These are phyloP conservation scores for Candida takata DNA, from an alignment of 805 yeast genomes.

Conservation along the genomic window DNA sequence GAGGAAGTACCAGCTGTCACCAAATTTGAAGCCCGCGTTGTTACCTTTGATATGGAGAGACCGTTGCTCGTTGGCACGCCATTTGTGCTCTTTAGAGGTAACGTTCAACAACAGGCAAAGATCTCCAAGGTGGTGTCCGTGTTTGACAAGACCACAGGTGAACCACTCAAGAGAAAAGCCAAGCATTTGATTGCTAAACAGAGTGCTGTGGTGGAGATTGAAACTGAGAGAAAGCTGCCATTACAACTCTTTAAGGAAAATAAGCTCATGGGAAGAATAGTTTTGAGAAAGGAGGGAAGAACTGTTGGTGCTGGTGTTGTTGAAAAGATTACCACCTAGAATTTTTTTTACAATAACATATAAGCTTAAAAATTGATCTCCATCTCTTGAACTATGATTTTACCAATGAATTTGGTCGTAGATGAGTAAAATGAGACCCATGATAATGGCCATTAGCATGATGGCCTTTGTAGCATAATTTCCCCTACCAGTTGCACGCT, in stretches of 20 bases:
- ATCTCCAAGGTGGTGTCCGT: conserved; percentile 73
- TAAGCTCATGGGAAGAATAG: conserved; percentile 97
- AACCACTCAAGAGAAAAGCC: conserved; percentile 71
- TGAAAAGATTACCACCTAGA: conserved; percentile 39
- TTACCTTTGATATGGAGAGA: conserved; percentile 88
- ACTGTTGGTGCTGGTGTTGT: conserved; percentile 99
- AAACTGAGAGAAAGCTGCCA: conserved; percentile 80
- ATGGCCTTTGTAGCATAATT: conserved; percentile 54
- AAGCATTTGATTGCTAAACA: conserved; percentile 95
- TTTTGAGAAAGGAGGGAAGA: conserved; percentile 98
- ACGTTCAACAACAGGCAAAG: conserved; percentile 89
- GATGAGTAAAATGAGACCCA: conserved; percentile 51
- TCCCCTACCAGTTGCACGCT: conserved; percentile 60
- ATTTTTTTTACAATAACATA: too few species aligned
- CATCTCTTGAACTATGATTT: too few species aligned
- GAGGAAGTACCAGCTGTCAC: conserved; percentile 80
- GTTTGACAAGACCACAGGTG: conserved; percentile 92
- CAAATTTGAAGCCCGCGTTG: conserved; percentile 75
- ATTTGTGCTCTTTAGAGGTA: conserved; percentile 89
- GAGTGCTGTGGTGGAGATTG: conserved; percentile 88
- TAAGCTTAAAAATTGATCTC: not conserved
- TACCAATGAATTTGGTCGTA: conserved; percentile 2
- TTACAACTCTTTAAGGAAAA: conserved; percentile 91
- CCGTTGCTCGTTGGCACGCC: conserved; percentile 87
- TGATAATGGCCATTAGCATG: conserved; percentile 44